Evolutionary conservation across 1,284 basidiomycete species (phyloP), one percentile per base, ranked within the genome.

Genomic region (Apiotrichum gamsii): DNA sequence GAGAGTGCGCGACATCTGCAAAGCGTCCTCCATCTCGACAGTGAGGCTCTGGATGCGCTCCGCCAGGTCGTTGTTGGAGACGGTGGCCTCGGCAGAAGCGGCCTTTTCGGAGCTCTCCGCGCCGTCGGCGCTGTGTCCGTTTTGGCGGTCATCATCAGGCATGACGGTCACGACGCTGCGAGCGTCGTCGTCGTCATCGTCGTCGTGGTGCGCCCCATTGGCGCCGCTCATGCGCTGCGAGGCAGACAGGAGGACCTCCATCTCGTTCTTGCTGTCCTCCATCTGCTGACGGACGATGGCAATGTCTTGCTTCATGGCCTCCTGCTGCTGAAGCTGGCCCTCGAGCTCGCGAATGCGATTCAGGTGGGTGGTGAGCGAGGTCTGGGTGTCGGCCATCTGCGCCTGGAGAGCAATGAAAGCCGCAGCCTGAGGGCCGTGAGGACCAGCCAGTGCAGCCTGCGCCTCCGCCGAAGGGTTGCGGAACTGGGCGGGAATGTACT

Each of bases 311-410:
- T 87, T 87, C 65, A 97, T 82, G 9, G 75, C 76, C 49, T 95
- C 90, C 60, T 96, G 90, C 68, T 96, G 90, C 21, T 70, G 69
- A 0, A 87, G 78, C 38, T 95, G 78, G 32, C 77, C 78, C 62
- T 96, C 91, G 25, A 97, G 77, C 14, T 82, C 78, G 35, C 83
- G 81, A 51, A 95, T 85, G 72, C 90, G 89, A 52, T 91, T 88
- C 30, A 90, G 80, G 61, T 96, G 89, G 14, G 73, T 76, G 1
- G 84, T 79, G 15, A 97, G 78, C 1, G 84, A 85, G 1, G 79
- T 73, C 61, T 95, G 91, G 0, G 93, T 95, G 44, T 91, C 87
- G 39, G 80, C 80, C 14, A 98, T 79, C 67, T 96, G 88, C 3
- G 77, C 69, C 64, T 95, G 90, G 4, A 98, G 79, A 19, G 74